These are phyloP conservation scores for Cylindrodendrum hubeiense DNA, from an alignment of 2,329 filamentous ascomycete genomes.

Conservation along the genomic window DNA sequence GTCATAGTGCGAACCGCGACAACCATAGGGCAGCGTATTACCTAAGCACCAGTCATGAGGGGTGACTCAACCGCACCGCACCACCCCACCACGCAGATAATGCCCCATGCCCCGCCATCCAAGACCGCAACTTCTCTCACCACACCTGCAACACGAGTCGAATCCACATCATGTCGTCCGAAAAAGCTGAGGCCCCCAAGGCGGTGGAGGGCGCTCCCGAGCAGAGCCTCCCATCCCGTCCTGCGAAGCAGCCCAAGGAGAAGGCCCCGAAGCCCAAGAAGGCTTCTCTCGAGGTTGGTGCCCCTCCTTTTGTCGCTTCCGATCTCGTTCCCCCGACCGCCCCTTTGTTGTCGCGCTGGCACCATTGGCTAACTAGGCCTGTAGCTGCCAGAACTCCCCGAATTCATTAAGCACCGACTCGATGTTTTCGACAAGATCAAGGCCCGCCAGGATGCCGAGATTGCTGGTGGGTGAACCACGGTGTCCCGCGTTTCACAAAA, in stretches of 20 bases:
- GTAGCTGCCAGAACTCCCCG: conserved; percentile 66
- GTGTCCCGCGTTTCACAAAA: conserved; percentile 12
- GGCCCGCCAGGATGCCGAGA: conserved; percentile 83
- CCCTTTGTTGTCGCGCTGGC: conserved; percentile 9
- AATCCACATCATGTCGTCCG: conserved; percentile 52
- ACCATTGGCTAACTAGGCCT: conserved; percentile 36
- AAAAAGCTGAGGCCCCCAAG: conserved; percentile 51
- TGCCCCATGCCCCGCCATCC: conserved; percentile 49
- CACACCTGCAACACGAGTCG: conserved; percentile 34
- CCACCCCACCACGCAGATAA: conserved; percentile 49
- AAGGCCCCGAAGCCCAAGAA: conserved; percentile 69
- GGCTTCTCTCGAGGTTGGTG: conserved; percentile 63
- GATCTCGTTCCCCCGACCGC: conserved; percentile 40
- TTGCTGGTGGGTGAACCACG: conserved; percentile 56
- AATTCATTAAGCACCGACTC: conserved; percentile 86
- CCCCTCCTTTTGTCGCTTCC: conserved; percentile 43
- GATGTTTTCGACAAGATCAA: conserved; percentile 91
- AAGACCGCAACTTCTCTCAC: conserved; percentile 44
- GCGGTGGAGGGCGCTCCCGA: conserved; percentile 49
- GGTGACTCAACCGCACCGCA: conserved; percentile 47
- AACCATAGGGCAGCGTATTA: background rate
- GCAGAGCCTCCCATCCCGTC: conserved; percentile 50
- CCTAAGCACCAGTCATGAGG: background rate
- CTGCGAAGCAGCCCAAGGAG: conserved; percentile 49
- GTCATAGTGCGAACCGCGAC: background rate